Evolutionary conservation across 2,329 filamentous ascomycete species (phyloP), one percentile per base, ranked within the genome.

Genomic region (Coniochaeta ligniaria): DNA sequence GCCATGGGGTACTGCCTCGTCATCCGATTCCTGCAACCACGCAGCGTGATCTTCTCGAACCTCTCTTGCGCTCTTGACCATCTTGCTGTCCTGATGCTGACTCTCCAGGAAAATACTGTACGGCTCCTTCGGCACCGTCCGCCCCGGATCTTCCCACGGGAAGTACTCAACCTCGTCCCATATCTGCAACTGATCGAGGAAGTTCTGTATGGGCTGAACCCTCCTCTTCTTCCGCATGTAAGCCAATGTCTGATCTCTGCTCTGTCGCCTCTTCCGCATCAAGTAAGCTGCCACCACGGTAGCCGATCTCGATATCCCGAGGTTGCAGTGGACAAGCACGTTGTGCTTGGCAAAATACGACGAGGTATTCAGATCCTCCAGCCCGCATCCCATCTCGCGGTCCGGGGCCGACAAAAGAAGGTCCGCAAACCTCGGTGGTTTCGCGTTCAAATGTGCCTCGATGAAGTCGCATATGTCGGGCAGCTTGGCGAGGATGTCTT

Each of bases 291-390:
- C 62, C 1, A 66, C 59, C 0, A 64, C 60, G 2, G 64, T 64
- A 0, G 64, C 60, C 4, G 66, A 68, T 8, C 68, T 61, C 3
- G 66, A 68, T 1, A 63, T 45, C 1, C 67, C 66, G 22, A 16
- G 33, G 60, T 76, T 72, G 55, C 68, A 69, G 55, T 68, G 66
- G 1, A 69, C 63, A 1, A 68, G 60, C 16, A 68, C 65, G 22
- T 61, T 58, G 16, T 54, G 47, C 17, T 24, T 33, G 14, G 12
- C 24, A 22, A 54, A 54, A 16, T 54, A 54, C 47, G 59, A n/a
- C 24, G 47, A 24, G 3, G 17, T 31, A 16, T 54, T 16, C 24
- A 24, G 22, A 16, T 54, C 47, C 47, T 54, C 47, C 22, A 54
- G 47, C 4, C 47, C 47, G 17, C n/a, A 11, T 9, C 6, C 24